A percentile compares a stretch with the other conserved stretches of the same genome.
These are phyloP conservation scores for Fusarium drepaniforme DNA, from an alignment of 2,329 filamentous ascomycete genomes.

Conservation along the genomic window DNA sequence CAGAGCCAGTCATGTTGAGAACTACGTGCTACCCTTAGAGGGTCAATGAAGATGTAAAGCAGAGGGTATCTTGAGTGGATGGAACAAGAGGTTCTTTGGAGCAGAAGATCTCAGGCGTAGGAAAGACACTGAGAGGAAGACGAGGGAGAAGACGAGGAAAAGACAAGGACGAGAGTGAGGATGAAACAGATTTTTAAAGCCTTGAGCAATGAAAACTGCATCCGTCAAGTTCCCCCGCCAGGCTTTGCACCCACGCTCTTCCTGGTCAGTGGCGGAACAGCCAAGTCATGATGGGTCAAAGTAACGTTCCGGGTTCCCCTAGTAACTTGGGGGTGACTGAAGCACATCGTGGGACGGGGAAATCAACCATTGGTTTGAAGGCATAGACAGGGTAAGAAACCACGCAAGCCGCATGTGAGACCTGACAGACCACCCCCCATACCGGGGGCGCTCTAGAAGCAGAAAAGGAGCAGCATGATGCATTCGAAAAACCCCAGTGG, in stretches of 20 bases:
- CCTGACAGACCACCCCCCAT: slow-evolving; percentile 15
- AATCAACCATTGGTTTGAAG: slow-evolving; percentile 27
- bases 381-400: slow-evolving; percentile 6
- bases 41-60: slow-evolving; percentile 1
- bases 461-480: slow-evolving; percentile 5
- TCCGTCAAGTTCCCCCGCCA: slow-evolving; percentile 12
- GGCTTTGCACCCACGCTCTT: slow-evolving; percentile 31
- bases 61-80: background rate
- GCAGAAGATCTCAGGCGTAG: background rate
- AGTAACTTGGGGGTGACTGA: slow-evolving; percentile 8
- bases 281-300: background rate
- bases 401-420: slow-evolving; percentile 22
- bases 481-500: slow-evolving; percentile 38
- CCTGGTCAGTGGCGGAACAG: slow-evolving; percentile 33
- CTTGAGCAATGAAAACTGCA: slow-evolving; percentile 9
- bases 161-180: background rate
- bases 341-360: slow-evolving; percentile 4
- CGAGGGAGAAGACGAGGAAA: slow-evolving; percentile 8
- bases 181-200: slow-evolving; percentile 21
- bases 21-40: slow-evolving; percentile 15
- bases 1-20: slow-evolving; percentile 41
- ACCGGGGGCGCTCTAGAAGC: background rate
- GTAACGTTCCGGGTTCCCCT: background rate
- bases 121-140: background rate
- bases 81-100: background rate